A percentile compares a stretch with the other conserved stretches of the same genome.
Conservation (phyloP, 108 stramenopile genomes). For the Cyclostephanos invisitatus region DNA sequence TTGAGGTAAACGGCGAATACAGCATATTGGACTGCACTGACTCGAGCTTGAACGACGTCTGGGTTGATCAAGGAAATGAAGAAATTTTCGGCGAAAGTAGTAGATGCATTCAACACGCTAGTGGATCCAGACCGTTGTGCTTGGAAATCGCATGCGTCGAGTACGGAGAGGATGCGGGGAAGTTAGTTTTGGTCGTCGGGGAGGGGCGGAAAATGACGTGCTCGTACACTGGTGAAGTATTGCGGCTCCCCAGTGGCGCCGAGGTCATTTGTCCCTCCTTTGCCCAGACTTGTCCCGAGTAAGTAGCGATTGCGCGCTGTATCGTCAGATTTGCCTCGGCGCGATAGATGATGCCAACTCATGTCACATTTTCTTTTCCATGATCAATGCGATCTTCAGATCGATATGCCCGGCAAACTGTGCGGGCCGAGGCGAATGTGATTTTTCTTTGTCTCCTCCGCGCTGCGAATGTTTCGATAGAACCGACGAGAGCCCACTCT, state of each 20-base stretch:
- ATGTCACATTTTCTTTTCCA: neutral
- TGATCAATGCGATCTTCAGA: slow-evolving; percentile 1
- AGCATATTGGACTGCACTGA: slow-evolving; percentile 34
- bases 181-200: slow-evolving; percentile 19
- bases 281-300: slow-evolving; percentile 40
- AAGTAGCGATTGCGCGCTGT: neutral
- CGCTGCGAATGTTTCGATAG: slow-evolving; percentile 50
- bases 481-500: slow-evolving; percentile 29
- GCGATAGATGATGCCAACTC: neutral
- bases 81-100: slow-evolving; percentile 23
- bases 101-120: slow-evolving; percentile 34
- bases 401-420: slow-evolving; percentile 45
- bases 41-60: slow-evolving; percentile 9
- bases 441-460: slow-evolving; percentile 40
- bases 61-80: slow-evolving; percentile 34
- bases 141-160: slow-evolving; percentile 26
- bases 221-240: slow-evolving; percentile 35
- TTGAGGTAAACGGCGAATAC: slow-evolving; percentile 29
- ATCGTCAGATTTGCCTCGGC: neutral
- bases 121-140: slow-evolving; percentile 34
- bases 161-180: slow-evolving; percentile 27
- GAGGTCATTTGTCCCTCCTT: slow-evolving; percentile 42
- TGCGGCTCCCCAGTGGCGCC: slow-evolving; percentile 31
- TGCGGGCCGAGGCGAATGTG: slow-evolving; percentile 43
- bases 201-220: slow-evolving; percentile 24